phyloP scores from a whole-genome alignment of 179 eudicot species.

The Dionaea muscipula region DNA sequence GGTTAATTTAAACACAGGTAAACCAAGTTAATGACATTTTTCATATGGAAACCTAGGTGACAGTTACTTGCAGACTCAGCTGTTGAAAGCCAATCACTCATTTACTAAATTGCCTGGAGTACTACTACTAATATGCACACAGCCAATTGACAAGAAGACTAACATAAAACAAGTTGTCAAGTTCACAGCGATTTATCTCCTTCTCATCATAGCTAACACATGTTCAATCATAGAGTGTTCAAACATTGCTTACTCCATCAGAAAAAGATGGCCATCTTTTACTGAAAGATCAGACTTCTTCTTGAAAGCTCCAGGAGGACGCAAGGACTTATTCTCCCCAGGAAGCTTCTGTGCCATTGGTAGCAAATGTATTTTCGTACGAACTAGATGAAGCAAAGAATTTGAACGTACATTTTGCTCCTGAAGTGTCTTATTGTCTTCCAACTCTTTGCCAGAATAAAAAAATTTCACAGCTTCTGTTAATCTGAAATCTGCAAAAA shows the following conservation, averaged over 20 bases:
- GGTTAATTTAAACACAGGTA: too few relatives aligned
- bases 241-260: conserved; percentile 75
- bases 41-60: too few relatives aligned
- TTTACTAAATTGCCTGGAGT: too few relatives aligned
- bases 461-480: conserved; percentile 63
- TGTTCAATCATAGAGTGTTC: neutral
- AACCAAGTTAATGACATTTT: too few relatives aligned
- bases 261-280: conserved; percentile 91
- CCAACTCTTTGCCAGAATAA: conserved; percentile 77
- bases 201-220: too few relatives aligned
- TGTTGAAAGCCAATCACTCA: too few relatives aligned
- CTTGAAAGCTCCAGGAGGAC: conserved; percentile 98
- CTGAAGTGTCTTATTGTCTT: conserved; percentile 58
- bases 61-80: too few relatives aligned
- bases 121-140: too few relatives aligned
- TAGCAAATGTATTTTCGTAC: conserved; percentile 63
- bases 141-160: too few relatives aligned
- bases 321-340: conserved; percentile 82
- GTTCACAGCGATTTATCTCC: too few relatives aligned
- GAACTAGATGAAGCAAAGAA: conserved; percentile 90
- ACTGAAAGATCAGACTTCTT: conserved; percentile 89
- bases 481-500: conserved; percentile 50
- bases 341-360: conserved; percentile 76
- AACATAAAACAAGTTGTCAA: too few relatives aligned
- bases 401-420: conserved; percentile 68